These are phyloP conservation scores for Collybia nuda DNA, from an alignment of 768 basidiomycete species.

Conservation along the genomic window DNA sequence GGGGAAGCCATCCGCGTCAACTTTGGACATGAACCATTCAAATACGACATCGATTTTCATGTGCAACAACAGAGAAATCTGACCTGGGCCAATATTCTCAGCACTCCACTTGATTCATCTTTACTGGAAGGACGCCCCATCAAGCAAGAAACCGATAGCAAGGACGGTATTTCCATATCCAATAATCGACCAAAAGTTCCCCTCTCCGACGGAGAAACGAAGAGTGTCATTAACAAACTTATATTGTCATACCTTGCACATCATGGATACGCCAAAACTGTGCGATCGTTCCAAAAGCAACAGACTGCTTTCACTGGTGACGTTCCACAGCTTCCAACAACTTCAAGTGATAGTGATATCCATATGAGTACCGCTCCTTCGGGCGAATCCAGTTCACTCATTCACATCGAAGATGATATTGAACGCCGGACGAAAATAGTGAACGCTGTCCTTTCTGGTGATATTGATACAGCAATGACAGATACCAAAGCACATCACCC, in stretches of 20 bases:
- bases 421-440: constrained; percentile 71
- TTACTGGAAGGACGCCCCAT: constrained; percentile 25
- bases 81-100: constrained; percentile 68
- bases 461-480: constrained; percentile 67
- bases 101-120: constrained; percentile 46
- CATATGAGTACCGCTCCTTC: constrained; percentile 41
- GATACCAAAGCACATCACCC: constrained; percentile 60
- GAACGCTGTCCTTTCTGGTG: constrained; percentile 63
- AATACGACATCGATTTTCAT: constrained; percentile 87
- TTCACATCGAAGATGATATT: constrained; percentile 48
- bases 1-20: constrained; percentile 82
- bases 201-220: constrained; percentile 50
- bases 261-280: constrained; percentile 78
- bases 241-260: constrained; percentile 81
- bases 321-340: constrained; percentile 8
- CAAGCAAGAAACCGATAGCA: constrained; percentile 17
- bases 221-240: constrained; percentile 66
- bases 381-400: constrained; percentile 15
- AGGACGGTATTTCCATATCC: constrained; percentile 11
- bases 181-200: constrained; percentile 17
- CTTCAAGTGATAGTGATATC: constrained; percentile 31
- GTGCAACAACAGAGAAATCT: constrained; percentile 67
- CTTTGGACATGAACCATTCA: constrained; percentile 85
- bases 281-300: constrained; percentile 63
- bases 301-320: constrained; percentile 4